Percentiles rank a stretch among this genome's conserved stretches.
Evolutionary conservation across 108 stramenopile genomes (phyloP).

Genomic region (Schizochytrium sp.): DNA sequence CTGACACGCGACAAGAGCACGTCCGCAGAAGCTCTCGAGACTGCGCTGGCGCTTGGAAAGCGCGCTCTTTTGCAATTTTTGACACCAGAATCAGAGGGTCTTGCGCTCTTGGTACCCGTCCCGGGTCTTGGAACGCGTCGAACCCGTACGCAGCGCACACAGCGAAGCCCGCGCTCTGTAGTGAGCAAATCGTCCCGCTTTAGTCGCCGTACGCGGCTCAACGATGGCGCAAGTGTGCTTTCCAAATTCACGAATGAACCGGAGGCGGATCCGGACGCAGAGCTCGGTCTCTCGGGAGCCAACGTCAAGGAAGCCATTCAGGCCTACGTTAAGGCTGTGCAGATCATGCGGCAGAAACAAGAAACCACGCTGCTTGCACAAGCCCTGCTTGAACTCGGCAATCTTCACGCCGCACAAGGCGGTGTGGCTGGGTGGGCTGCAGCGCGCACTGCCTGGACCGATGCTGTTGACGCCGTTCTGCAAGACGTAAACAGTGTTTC

Average conservation of each 20-base stretch:
- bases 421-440: not conserved
- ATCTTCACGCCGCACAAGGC: not conserved
- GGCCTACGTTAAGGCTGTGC: not conserved
- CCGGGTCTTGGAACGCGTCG: not conserved
- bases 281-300: not conserved
- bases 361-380: not conserved
- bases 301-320: not conserved
- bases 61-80: not conserved
- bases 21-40: not conserved
- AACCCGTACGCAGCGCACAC: not conserved
- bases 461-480: not conserved
- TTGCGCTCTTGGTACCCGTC: not conserved
- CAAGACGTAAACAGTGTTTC: not conserved
- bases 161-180: not conserved
- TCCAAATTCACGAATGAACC: not conserved
- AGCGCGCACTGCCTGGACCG: not conserved
- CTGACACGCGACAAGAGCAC: not conserved
- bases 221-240: not conserved
- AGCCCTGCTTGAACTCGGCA: not conserved
- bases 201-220: not conserved
- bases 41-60: not conserved
- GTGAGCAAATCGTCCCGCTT: not conserved
- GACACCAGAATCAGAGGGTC: not conserved
- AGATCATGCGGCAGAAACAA: conserved; percentile 5
- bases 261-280: not conserved